Conservation (phyloP, 176 grass and related monocot genomes). For the maize (Zea mays) region DNA sequence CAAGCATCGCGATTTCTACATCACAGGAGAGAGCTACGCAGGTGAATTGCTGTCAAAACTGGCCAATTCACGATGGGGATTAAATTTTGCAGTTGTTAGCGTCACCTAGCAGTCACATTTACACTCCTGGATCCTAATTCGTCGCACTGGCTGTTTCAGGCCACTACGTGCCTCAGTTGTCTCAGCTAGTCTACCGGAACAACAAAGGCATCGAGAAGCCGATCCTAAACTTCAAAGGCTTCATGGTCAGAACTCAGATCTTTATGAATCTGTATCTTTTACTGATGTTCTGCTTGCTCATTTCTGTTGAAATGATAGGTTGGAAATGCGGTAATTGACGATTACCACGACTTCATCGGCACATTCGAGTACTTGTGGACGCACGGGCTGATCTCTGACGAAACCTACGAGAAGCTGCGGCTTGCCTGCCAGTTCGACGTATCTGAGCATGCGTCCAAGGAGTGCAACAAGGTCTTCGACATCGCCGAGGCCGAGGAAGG, state of each 20-base stretch:
- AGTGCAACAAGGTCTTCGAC: slow-evolving; percentile 40
- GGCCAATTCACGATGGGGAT: background rate
- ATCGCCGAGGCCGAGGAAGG: slow-evolving; percentile 56
- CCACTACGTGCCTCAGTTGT: slow-evolving; percentile 87
- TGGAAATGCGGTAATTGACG: slow-evolving; percentile 74
- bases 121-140: slow-evolving; percentile 4
- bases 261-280: slow-evolving; percentile 9
- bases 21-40: slow-evolving; percentile 74
- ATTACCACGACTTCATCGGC: slow-evolving; percentile 80
- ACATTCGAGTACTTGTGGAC: slow-evolving; percentile 90
- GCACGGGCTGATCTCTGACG: slow-evolving; percentile 86
- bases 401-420: slow-evolving; percentile 68
- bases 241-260: slow-evolving; percentile 63
- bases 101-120: background rate
- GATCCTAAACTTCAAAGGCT: slow-evolving; percentile 85
- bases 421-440: slow-evolving; percentile 58
- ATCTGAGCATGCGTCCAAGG: slow-evolving; percentile 53
- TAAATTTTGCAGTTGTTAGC: background rate
- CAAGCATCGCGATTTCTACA: slow-evolving; percentile 80
- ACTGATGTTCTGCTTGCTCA: background rate
- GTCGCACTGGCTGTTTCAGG: slow-evolving; percentile 48
- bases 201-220: slow-evolving; percentile 62
- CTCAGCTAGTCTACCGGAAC: slow-evolving; percentile 70
- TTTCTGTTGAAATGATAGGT: slow-evolving; percentile 52
- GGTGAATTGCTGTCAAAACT: slow-evolving; percentile 42